phyloP scores from a whole-genome alignment of 2,329 filamentous ascomycete genomes.

The Orbilia ellipsospora region DNA sequence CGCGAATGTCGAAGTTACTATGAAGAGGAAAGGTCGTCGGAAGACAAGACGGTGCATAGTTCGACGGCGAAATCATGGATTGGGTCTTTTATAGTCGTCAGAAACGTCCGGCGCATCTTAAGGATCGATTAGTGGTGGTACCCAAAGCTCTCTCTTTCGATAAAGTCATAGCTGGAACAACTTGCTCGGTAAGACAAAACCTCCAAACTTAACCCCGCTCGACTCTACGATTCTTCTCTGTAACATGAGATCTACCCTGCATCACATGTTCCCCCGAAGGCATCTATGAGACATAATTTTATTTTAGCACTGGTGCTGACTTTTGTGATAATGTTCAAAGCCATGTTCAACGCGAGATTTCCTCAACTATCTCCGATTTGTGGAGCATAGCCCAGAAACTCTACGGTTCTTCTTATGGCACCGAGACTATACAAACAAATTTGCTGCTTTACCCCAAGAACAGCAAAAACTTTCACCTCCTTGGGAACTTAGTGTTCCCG shows the following conservation, averaged over 20 bases:
- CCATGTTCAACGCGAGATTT: constrained; percentile 53
- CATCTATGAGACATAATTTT: background rate
- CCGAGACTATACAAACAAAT: constrained; percentile 51
- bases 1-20: constrained; percentile 53
- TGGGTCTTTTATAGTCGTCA: constrained; percentile 56
- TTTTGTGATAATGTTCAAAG: constrained; percentile 17
- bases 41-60: constrained; percentile 56
- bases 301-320: background rate
- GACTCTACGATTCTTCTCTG: no score
- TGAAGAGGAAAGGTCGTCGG: constrained; percentile 55
- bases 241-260: background rate
- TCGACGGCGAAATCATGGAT: constrained; percentile 56
- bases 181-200: constrained; percentile 48
- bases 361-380: constrained; percentile 54
- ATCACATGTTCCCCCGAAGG: no score
- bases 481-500: constrained; percentile 37
- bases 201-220: no score
- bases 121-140: constrained; percentile 53
- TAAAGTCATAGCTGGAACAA: constrained; percentile 53
- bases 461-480: constrained; percentile 41
- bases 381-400: constrained; percentile 53
- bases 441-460: constrained; percentile 36
- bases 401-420: constrained; percentile 51
- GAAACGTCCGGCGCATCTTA: constrained; percentile 53
- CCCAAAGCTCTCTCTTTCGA: constrained; percentile 53